phyloP scores from a whole-genome alignment of 1,284 basidiomycete species.

The Trametes pubescens region DNA sequence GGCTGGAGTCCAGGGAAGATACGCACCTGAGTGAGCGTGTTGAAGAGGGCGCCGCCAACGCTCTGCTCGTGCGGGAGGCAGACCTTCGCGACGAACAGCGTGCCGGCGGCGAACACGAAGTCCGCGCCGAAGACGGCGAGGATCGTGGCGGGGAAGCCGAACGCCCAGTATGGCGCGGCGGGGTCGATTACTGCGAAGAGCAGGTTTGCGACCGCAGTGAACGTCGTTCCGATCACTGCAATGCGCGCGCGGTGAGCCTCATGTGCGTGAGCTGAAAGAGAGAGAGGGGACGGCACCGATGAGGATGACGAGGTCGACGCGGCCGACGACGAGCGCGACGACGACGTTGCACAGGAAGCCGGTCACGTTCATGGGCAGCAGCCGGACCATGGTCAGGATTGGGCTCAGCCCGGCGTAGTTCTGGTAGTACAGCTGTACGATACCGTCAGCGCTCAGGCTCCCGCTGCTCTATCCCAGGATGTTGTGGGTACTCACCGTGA shows the following conservation, averaged over 20 bases:
- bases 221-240: conserved; percentile 60
- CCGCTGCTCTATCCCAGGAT: conserved; percentile 2
- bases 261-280: background rate
- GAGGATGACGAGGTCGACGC: conserved; percentile 62
- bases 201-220: conserved; percentile 70
- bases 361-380: conserved; percentile 80
- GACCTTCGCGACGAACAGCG: conserved; percentile 80
- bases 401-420: conserved; percentile 62
- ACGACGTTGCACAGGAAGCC: conserved; percentile 76
- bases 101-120: conserved; percentile 80
- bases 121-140: conserved; percentile 81
- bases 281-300: conserved; percentile 51
- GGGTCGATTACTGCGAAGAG: conserved; percentile 78
- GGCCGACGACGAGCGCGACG: conserved; percentile 67
- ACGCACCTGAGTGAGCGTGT: conserved; percentile 81
- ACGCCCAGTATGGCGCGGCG: conserved; percentile 76
- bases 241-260: background rate
- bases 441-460: background rate
- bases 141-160: conserved; percentile 81
- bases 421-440: conserved; percentile 69
- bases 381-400: conserved; percentile 76
- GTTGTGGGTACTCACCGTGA: conserved; percentile 48
- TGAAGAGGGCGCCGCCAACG: conserved; percentile 79
- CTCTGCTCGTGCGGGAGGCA: conserved; percentile 79
- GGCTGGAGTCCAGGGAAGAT: conserved; percentile 39